Base-by-base conservation (phyloP, 768 basidiomycete genomes). In the Pulveroboletus sp. region DNA sequence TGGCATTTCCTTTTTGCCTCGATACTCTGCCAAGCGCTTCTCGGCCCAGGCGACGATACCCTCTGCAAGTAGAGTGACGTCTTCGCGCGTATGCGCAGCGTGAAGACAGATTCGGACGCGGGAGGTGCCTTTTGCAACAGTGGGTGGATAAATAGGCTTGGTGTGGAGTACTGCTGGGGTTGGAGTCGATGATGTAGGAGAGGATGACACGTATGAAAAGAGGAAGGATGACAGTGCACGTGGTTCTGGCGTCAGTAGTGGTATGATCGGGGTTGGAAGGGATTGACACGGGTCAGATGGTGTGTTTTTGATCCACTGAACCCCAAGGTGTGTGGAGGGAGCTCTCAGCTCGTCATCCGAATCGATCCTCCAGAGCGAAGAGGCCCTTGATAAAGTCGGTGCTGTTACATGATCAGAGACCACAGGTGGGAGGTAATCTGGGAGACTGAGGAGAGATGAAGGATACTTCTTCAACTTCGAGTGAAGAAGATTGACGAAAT, bases 91-190 rank as follows among this genome's bases (percentile, higher is more conserved):
- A 59, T 94, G 91, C 2, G 77, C 82, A 0, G 92, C 82, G 59
- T 94, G 89, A 23, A 97, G 60, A 64, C 94, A 97, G n/a, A 97
- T 79, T 3, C 94, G 69, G 2, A 97, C 85, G 16, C 94, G 79
- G 51, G 94, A 87, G 50, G 78, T 79, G 9, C 90, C 93, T 45
- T 84, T 85, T 0, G 94, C 91, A 0, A 97, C 94, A 0, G 94
- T 97, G 0, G 95, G 94, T 74, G 85, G 87, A 10, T 80, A 83
- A 35, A 93, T 91, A 5, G 88, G 82, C 4, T 85, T 81, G 1
- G 85, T 87, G 55, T 84, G 82, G 59, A 87, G 76, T 2, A 78
- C 77, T 3, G 19, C 34, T 14, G 5, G 68, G 60, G 24, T 20
- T 0, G 43, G 39, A 1, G 19, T 27, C 21, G 49, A 25, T 17